Percentiles rank a stretch among this genome's conserved stretches.
These are phyloP conservation scores for Termitomyces sp. DNA, from an alignment of 768 basidiomycete species.

Conservation along the genomic window DNA sequence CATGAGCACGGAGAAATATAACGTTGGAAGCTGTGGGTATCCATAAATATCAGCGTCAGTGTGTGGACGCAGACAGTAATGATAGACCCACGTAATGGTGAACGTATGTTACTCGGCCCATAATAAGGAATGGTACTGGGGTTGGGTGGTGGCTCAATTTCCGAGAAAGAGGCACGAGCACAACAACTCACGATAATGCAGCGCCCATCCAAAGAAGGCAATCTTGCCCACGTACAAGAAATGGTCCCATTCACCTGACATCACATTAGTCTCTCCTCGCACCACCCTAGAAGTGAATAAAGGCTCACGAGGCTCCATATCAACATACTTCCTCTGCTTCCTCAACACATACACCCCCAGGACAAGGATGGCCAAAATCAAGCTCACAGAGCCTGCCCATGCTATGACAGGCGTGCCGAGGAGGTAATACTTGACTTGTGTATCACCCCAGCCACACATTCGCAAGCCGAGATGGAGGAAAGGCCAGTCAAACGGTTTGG, in stretches of 20 bases:
- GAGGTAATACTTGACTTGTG: conserved; percentile 88
- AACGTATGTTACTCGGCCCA: conserved; percentile 95
- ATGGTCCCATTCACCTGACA: conserved; percentile 85
- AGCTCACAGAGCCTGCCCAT: conserved; percentile 75
- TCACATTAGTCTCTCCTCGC: conserved; percentile 1
- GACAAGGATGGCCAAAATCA: conserved; percentile 48
- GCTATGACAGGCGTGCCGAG: conserved; percentile 90
- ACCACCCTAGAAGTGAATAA: not conserved
- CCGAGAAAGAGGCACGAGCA: not conserved
- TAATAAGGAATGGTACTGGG: conserved; percentile 91
- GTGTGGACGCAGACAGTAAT: not conserved
- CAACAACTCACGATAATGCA: conserved; percentile 74
- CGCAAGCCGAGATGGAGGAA: conserved; percentile 83
- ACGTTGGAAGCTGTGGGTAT: conserved; percentile 69
- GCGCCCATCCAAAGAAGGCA: conserved; percentile 85
- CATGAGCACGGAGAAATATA: conserved; percentile 97
- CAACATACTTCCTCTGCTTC: conserved; percentile 82
- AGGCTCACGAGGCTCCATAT: conserved; percentile 81
- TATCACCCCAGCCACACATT: conserved; percentile 96
- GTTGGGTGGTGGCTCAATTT: not conserved
- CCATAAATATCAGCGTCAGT: not conserved
- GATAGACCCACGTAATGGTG: conserved; percentile 82
- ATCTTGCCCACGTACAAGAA: conserved; percentile 91
- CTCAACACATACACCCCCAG: conserved; percentile 73
- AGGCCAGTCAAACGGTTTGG: conserved; percentile 91